Evolutionary conservation across 1,284 basidiomycete species (phyloP).

Genomic region (Volvariella surrecta): DNA sequence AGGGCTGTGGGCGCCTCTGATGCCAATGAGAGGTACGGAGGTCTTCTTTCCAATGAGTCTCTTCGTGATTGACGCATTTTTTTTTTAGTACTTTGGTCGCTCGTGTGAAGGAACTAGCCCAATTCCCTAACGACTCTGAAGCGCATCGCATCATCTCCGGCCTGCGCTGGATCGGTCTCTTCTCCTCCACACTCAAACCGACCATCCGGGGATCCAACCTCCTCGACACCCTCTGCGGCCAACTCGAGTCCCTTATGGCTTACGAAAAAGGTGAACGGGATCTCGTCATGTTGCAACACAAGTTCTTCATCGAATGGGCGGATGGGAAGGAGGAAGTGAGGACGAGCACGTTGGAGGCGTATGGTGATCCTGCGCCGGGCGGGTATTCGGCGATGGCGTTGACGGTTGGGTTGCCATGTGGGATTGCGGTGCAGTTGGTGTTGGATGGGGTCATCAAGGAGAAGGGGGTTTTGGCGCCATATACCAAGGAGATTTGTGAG

Average conservation of each 20-base stretch:
- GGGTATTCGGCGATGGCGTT: constrained; percentile 94
- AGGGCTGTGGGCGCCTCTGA: constrained; percentile 71
- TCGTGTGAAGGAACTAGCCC: constrained; percentile 62
- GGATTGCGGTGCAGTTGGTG: constrained; percentile 84
- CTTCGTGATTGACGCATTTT: constrained; percentile 8
- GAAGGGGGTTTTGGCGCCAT: constrained; percentile 84
- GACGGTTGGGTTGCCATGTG: constrained; percentile 90
- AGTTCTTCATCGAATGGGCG: constrained; percentile 83
- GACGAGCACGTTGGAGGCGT: constrained; percentile 89
- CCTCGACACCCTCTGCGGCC: constrained; percentile 91
- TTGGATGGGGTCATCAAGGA: constrained; percentile 71
- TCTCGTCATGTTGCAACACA: constrained; percentile 97
- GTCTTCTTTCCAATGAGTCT: neutral
- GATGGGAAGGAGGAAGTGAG: constrained; percentile 60
- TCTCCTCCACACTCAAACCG: constrained; percentile 64
- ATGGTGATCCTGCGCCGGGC: constrained; percentile 72
- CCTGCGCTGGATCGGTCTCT: constrained; percentile 89
- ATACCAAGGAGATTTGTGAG: constrained; percentile 82
- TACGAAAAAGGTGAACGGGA: constrained; percentile 91
- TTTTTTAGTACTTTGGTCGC: constrained; percentile 49
- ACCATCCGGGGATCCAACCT: constrained; percentile 63
- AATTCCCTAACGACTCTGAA: constrained; percentile 68
- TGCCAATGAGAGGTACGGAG: constrained; percentile 59
- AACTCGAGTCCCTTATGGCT: constrained; percentile 86
- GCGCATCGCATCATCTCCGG: constrained; percentile 77